A percentile compares a stretch with the other conserved stretches of the same genome.
Conservation (phyloP, 164 flowering plant species). For the Piper betle region DNA sequence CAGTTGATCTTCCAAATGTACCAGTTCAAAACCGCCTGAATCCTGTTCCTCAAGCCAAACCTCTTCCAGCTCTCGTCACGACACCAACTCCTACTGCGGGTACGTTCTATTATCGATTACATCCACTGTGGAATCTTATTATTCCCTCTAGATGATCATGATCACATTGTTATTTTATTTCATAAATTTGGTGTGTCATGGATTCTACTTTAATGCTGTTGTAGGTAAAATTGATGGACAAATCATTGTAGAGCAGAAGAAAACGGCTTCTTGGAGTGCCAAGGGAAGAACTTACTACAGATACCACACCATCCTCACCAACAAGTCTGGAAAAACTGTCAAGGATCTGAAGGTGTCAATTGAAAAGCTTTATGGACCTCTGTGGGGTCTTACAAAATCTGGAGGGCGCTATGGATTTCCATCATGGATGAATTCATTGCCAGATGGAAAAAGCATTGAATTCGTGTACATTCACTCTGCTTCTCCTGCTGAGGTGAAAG, state of each 20-base stretch:
- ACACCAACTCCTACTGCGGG: conserved; percentile 38
- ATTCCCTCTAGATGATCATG: too few species aligned
- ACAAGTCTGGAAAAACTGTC: conserved; percentile 53
- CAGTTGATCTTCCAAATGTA: conserved; percentile 25
- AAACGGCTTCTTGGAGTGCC: conserved; percentile 46
- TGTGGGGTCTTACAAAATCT: conserved; percentile 63
- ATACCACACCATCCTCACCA: conserved; percentile 57
- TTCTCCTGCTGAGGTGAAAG: conserved; percentile 41
- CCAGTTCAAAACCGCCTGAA: conserved; percentile 9
- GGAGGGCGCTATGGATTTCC: conserved; percentile 43
- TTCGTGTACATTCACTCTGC: conserved; percentile 80
- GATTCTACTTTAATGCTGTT: too few species aligned
- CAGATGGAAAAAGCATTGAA: conserved; percentile 55
- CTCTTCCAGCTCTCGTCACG: conserved; percentile 29
- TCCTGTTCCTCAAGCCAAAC: background rate
- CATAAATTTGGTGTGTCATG: too few species aligned
- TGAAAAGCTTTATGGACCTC: conserved; percentile 62
- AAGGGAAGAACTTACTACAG: conserved; percentile 68
- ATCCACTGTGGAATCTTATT: background rate
- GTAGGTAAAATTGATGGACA: conserved; percentile 32
- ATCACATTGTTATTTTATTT: too few species aligned
- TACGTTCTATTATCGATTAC: conserved; percentile 7
- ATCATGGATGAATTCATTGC: conserved; percentile 46
- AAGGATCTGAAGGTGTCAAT: conserved; percentile 50
- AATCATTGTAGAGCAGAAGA: conserved; percentile 40